phyloP scores from a whole-genome alignment of 192 early-diverging fungal species.

The Lunasporangiospora selenospora region DNA sequence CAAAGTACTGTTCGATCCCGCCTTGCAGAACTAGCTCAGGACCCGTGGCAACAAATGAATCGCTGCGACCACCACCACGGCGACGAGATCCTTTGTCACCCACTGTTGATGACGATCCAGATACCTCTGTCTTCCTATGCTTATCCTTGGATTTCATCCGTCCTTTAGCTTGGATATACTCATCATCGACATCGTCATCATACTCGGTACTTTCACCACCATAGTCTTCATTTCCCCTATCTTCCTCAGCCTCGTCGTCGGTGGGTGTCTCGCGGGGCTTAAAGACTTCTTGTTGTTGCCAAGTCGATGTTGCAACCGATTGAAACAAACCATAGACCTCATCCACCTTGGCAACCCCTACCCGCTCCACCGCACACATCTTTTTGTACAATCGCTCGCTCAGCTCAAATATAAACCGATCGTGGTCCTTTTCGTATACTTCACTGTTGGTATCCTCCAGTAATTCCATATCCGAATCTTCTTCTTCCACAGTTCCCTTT shows the following conservation, averaged over 20 bases:
- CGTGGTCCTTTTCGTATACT: constrained; percentile 28
- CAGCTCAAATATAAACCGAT: constrained; percentile 16
- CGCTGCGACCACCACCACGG: neutral
- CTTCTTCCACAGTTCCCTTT: too few relatives aligned
- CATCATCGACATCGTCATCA: constrained; percentile 27
- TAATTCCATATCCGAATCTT: constrained; percentile 9
- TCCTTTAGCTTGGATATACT: constrained; percentile 25
- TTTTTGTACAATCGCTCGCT: constrained; percentile 33
- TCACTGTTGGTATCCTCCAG: neutral
- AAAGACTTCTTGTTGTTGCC: constrained; percentile 40
- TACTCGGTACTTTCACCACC: constrained; percentile 16
- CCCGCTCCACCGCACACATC: constrained; percentile 42
- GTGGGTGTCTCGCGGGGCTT: neutral
- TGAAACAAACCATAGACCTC: constrained; percentile 39
- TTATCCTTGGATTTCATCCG: neutral
- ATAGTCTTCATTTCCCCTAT: neutral
- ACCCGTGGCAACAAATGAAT: constrained; percentile 16
- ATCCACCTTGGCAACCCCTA: constrained; percentile 46
- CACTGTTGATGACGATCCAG: neutral
- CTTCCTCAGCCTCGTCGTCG: constrained; percentile 4
- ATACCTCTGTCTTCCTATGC: neutral
- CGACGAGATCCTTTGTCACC: too few relatives aligned
- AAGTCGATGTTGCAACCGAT: constrained; percentile 23
- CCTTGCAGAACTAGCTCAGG: constrained; percentile 25
- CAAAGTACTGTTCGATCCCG: constrained; percentile 41